Evolutionary conservation across 108 stramenopile species (phyloP).

Genomic region (Cyclotella baltica): DNA sequence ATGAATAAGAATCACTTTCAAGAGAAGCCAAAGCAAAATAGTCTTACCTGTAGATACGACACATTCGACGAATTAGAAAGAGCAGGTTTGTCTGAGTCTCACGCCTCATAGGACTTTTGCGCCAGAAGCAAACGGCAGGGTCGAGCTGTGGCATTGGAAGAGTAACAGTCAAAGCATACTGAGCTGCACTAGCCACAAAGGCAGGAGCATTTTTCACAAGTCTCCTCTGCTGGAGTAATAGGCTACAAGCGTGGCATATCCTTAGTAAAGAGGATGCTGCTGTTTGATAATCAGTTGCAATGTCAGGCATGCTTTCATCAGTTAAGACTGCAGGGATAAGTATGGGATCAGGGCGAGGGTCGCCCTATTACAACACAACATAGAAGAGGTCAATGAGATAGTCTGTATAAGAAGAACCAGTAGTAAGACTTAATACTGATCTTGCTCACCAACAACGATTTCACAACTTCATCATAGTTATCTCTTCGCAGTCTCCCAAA

Average conservation of each 20-base stretch:
- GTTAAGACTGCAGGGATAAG: conserved; percentile 96
- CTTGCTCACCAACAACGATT: conserved; percentile 68
- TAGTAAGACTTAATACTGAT: not conserved
- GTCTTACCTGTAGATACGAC: conserved; percentile 74
- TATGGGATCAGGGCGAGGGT: conserved; percentile 91
- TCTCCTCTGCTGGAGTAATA: conserved; percentile 94
- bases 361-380: conserved; percentile 54
- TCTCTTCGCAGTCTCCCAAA: conserved; percentile 95
- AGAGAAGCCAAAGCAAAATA: not conserved
- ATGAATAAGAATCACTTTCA: not conserved
- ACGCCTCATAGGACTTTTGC: conserved; percentile 87
- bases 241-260: conserved; percentile 92
- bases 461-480: conserved; percentile 90
- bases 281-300: conserved; percentile 83
- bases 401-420: not conserved
- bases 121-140: conserved; percentile 94
- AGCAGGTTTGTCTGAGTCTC: conserved; percentile 91
- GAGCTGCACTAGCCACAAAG: conserved; percentile 94
- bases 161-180: conserved; percentile 93
- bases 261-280: conserved; percentile 91
- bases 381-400: conserved; percentile 6
- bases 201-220: conserved; percentile 96
- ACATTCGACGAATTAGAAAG: conserved; percentile 88
- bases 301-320: conserved; percentile 88
- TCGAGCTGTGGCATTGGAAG: conserved; percentile 94